Conservation (phyloP, 768 basidiomycete genomes). For the Phanerochaete sordida region DNA sequence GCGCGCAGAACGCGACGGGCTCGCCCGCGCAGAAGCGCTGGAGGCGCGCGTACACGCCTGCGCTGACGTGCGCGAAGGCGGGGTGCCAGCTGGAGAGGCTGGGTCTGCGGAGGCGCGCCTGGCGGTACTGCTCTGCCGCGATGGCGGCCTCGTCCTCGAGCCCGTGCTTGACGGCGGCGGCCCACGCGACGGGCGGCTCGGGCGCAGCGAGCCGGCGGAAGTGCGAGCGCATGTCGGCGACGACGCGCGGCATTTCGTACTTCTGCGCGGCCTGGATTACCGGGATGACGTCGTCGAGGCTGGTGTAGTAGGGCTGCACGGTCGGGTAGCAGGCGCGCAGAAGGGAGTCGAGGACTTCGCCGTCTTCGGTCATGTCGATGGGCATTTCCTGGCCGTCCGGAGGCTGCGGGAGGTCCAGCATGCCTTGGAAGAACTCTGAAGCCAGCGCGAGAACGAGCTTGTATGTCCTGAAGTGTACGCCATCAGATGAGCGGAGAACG, state of each 20-base stretch:
- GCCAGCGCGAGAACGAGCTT: conserved; percentile 51
- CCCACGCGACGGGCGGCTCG: background rate
- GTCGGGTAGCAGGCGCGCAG: background rate
- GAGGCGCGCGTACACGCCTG: background rate
- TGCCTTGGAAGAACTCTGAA: conserved; percentile 54
- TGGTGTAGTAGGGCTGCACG: background rate
- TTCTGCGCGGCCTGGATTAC: background rate
- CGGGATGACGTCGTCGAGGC: background rate
- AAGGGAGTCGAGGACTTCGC: background rate
- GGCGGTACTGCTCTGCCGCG: background rate
- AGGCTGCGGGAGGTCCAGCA: conserved; percentile 31
- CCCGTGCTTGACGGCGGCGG: background rate
- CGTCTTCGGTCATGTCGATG: background rate
- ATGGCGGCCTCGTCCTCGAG: background rate
- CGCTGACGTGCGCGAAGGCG: background rate
- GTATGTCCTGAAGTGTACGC: conserved; percentile 46
- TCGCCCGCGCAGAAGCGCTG: background rate
- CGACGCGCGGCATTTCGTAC: background rate
- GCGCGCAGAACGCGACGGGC: background rate
- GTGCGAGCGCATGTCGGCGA: background rate
- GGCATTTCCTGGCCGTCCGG: background rate
- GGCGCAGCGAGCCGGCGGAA: background rate
- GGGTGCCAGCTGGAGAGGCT: background rate
- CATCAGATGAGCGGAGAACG: conserved; percentile 53
- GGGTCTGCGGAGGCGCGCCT: background rate